Percentiles rank a stretch among this genome's conserved stretches.
These are phyloP conservation scores for Trichoderma erinaceum DNA, from an alignment of 495 filamentous ascomycete genomes.

Conservation along the genomic window DNA sequence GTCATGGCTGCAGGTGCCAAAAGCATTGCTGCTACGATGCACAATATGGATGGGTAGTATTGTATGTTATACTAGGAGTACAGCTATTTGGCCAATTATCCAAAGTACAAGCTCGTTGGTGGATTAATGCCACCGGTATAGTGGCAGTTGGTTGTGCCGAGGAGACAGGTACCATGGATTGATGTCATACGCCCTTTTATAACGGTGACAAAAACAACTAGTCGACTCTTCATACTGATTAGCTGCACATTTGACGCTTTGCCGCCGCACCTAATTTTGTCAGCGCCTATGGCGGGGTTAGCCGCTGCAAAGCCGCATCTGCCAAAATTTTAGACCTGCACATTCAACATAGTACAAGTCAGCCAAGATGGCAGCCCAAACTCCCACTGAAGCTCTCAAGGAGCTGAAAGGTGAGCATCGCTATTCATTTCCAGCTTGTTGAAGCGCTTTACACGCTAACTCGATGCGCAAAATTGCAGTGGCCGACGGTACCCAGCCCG, in stretches of 20 bases:
- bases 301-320: background rate
- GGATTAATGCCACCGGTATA: too few relatives aligned
- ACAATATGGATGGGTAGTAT: too few relatives aligned
- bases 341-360: slow-evolving; percentile 6
- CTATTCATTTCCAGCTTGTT: background rate
- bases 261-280: background rate
- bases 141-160: background rate
- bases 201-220: background rate
- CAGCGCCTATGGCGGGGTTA: slow-evolving; percentile 2
- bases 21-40: too few relatives aligned
- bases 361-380: slow-evolving; percentile 48
- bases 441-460: background rate
- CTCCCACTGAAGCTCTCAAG: slow-evolving; percentile 42
- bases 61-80: too few relatives aligned
- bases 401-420: slow-evolving; percentile 44
- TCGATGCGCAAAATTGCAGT: slow-evolving; percentile 21
- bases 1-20: background rate
- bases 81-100: too few relatives aligned
- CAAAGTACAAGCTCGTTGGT: too few relatives aligned
- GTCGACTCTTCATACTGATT: background rate
- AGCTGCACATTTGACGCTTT: background rate
- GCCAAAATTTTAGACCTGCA: slow-evolving; percentile 5
- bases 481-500: slow-evolving; percentile 42
- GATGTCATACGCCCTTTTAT: background rate
- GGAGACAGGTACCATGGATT: background rate